These are phyloP conservation scores for Ustulina deusta DNA, from an alignment of 2,329 filamentous ascomycete genomes.

Conservation along the genomic window DNA sequence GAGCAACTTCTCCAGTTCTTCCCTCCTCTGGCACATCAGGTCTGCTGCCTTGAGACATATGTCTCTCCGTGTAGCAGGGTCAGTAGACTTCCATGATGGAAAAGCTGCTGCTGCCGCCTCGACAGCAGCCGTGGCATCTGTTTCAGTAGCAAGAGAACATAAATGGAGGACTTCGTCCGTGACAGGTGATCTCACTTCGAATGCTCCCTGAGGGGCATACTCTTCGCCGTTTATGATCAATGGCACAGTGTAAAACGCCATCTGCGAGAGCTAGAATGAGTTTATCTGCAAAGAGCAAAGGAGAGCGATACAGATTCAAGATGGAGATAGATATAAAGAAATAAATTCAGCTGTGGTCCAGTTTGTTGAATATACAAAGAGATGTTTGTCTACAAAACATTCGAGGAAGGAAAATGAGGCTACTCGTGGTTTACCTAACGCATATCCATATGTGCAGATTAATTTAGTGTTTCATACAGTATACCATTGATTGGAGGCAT, in stretches of 20 bases:
- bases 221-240: constrained; percentile 21
- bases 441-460: too few species aligned
- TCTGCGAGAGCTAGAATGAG: too few species aligned
- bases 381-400: too few species aligned
- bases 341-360: too few species aligned
- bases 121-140: constrained; percentile 27
- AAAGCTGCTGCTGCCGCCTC: constrained; percentile 25
- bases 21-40: constrained; percentile 68
- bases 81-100: constrained; percentile 50
- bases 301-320: too few species aligned
- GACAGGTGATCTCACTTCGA: constrained; percentile 23
- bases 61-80: constrained; percentile 69
- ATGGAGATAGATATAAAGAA: too few species aligned
- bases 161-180: constrained; percentile 9
- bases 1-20: constrained; percentile 72
- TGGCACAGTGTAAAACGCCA: constrained; percentile 17
- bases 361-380: too few species aligned
- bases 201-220: not conserved
- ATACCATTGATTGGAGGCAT: too few species aligned
- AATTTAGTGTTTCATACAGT: too few species aligned
- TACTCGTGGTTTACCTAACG: too few species aligned
- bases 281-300: too few species aligned
- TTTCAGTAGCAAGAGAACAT: constrained; percentile 4
- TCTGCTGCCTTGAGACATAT: constrained; percentile 77
- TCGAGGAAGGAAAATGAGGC: too few species aligned